Base-by-base conservation (phyloP, 805 yeast genomes). In the Saccharomyces jurei region DNA sequence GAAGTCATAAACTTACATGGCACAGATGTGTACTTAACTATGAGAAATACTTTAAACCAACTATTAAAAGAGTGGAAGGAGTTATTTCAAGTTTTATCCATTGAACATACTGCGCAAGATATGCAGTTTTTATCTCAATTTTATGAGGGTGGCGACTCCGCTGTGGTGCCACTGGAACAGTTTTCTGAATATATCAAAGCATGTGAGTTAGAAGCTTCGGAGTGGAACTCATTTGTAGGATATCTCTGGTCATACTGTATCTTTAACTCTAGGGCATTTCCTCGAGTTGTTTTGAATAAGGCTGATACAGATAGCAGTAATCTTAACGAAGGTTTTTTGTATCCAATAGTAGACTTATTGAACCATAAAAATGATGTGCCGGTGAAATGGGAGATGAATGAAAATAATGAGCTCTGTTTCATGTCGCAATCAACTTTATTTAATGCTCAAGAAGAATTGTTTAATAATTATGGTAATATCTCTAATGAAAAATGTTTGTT, bases 391-490 rank as follows among this genome's bases (percentile, higher is more conserved):
- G 63, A 59, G 1, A 63, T 57, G 48, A 61, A 55, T 25, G 61
- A 55, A 1, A 63, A 60, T 1, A 58, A 63, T 1, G 44, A 36
- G 17, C 44, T 36, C 25, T 36, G 44, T 21, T 36, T 36, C 11
- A 36, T n/a, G 44, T 36, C 44, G 4, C 44, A 36, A 6, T 17
- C 44, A 6, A 78, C 80, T 54, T 63, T 68, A n/a, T 83, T 83
- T 59, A 50, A 54, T 2, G 58, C 57, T 1, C 79, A 79, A 1
- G 66, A 70, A 2, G 86, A 89, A 64, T 57, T 91, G 1, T 87
- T 71, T 70, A 90, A 90, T 66, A 87, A 88, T 68, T 90, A 91
- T 68, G 97, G 97, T 1, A 82, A 87, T 52, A 90, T 89, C 68
- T 86, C 94, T 0, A 90, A 89, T 63, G 95, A 87, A 58, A 96